Percentiles rank a stretch among this genome's conserved stretches.
phyloP scores from a whole-genome alignment of 2,329 filamentous ascomycete species.

The Malbranchea zuffiana region DNA sequence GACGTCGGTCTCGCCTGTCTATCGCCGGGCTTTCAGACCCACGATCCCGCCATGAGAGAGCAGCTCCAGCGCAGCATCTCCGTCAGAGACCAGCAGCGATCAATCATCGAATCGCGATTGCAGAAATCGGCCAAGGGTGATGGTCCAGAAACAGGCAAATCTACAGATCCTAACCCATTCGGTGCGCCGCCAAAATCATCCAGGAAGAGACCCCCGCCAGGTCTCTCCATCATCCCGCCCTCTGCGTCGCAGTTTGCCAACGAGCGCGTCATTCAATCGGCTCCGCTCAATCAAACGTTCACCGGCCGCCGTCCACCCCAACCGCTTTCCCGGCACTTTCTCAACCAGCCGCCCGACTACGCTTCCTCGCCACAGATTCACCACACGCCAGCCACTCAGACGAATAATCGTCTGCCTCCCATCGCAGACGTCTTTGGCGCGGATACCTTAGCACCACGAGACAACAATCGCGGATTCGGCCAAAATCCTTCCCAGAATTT shows the following conservation, averaged over 20 bases:
- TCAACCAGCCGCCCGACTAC: constrained; percentile 59
- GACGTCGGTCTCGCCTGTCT: constrained; percentile 90
- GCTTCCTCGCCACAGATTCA: constrained; percentile 62
- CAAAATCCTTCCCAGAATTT: constrained; percentile 26
- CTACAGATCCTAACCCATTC: constrained; percentile 33
- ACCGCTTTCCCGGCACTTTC: constrained; percentile 63
- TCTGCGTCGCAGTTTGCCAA: constrained; percentile 84
- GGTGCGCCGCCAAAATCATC: constrained; percentile 32
- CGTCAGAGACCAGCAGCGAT: constrained; percentile 84
- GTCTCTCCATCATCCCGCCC: constrained; percentile 87
- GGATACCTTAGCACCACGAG: constrained; percentile 50
- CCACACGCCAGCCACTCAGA: constrained; percentile 77
- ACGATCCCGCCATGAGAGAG: constrained; percentile 93
- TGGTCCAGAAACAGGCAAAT: constrained; percentile 46
- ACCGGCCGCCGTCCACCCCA: constrained; percentile 76
- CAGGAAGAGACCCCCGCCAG: constrained; percentile 56
- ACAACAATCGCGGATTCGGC: constrained; percentile 14
- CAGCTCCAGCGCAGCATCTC: constrained; percentile 89
- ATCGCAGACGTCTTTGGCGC: constrained; percentile 86
- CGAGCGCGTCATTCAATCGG: constrained; percentile 93
- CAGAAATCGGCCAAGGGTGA: constrained; percentile 80
- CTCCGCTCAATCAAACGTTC: constrained; percentile 87
- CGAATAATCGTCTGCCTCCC: constrained; percentile 80
- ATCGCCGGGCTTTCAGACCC: constrained; percentile 89
- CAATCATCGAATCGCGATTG: constrained; percentile 83